Evolutionary conservation across 2,329 filamentous ascomycete species (phyloP), one percentile per base, ranked within the genome.

Genomic region (Calonectria ilicicola): DNA sequence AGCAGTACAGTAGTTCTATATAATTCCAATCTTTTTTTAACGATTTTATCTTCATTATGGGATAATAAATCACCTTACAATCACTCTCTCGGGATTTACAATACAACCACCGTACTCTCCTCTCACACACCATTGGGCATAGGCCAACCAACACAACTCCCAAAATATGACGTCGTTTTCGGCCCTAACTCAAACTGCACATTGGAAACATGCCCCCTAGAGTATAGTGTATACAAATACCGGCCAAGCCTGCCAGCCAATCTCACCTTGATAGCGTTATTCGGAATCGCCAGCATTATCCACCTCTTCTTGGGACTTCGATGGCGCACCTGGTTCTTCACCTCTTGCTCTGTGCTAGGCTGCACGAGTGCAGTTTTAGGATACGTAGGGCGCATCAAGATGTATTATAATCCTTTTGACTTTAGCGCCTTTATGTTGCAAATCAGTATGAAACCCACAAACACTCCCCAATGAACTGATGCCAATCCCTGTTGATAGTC

Each of bases 391-490:
- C 85, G 91, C 2, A 82, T 92, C 19, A 78, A 89, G 69, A 82
- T 91, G 51, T 85, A 88, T 72, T 76, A 86, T 27, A 88, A 92
- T 73, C 89, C 90, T 0, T 93, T 89, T 77, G 83, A 76, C 46
- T 86, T 91, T 77, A 76, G 79, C 3, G 89, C 87, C 0, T 93
- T 93, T 76, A 85, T 92, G 67, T 86, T 91, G 8, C 89, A 93
- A 78, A 91, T 92, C 73, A 79, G 76, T 77, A 15, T 3, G 75
- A 47, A 2, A 0, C n/a, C 5, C 4, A 5, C 15, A 17, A 5
- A 9, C 15, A 5, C 15, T 8, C 15, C 2, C 4, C 3, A n/a
- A 15, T 29, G 5, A 9, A 26, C 26, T 21, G 12, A 62, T 46
- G 0, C 69, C 71, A 1, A 44, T 3, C 9, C 7, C 1, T 26